Conservation (phyloP, 306 rosid genomes). For the Gleditsia sinensis region DNA sequence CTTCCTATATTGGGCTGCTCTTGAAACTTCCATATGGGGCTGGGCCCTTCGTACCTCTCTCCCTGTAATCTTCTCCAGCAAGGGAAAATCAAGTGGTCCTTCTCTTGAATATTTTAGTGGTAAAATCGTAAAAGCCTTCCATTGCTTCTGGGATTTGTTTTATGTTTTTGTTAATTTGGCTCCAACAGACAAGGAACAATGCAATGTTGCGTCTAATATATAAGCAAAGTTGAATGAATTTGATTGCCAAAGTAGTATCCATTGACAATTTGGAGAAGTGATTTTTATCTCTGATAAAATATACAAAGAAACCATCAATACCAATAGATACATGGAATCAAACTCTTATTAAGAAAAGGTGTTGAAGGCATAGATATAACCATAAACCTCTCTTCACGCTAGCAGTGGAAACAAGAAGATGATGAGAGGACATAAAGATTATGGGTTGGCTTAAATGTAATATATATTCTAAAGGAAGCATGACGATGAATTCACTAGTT, state of each 20-base stretch:
- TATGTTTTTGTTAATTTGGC: too few species aligned
- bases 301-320: not conserved
- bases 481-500: conserved; percentile 37
- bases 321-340: not conserved
- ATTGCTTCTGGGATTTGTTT: too few species aligned
- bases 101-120: too few species aligned
- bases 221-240: too few species aligned
- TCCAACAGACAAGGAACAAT: too few species aligned
- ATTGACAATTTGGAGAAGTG: too few species aligned
- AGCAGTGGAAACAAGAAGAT: conserved; percentile 31
- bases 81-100: too few species aligned
- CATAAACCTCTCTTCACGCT: not conserved
- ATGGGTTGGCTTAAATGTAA: conserved; percentile 22
- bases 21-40: not conserved
- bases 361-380: too few species aligned
- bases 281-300: not conserved
- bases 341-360: not conserved
- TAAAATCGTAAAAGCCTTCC: too few species aligned
- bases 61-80: not conserved
- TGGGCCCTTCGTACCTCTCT: not conserved
- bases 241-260: too few species aligned
- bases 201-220: too few species aligned
- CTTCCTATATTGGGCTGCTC: not conserved
- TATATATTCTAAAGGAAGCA: conserved; percentile 25
- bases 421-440: conserved; percentile 27